phyloP scores from a whole-genome alignment of 2,329 filamentous ascomycete species.

The Didymella arachidicola region DNA sequence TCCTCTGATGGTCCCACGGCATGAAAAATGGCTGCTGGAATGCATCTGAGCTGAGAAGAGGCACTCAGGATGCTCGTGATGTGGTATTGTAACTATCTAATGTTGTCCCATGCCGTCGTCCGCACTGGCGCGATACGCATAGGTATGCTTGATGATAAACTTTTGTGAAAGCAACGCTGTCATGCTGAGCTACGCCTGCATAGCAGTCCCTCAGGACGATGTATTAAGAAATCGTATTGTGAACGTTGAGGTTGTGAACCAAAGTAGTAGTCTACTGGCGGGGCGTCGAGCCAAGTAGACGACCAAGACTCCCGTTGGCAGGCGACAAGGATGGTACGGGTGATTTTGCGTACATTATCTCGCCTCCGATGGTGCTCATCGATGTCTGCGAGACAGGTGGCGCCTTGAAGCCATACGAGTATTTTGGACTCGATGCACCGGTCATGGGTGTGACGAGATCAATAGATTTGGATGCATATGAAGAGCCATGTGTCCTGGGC shows the following conservation, averaged over 20 bases:
- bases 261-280: slow-evolving; percentile 13
- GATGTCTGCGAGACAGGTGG: slow-evolving; percentile 44
- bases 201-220: slow-evolving; percentile 17
- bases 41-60: not conserved
- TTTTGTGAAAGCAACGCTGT: slow-evolving; percentile 19
- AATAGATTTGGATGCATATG: slow-evolving; percentile 52
- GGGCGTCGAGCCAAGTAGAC: slow-evolving; percentile 43
- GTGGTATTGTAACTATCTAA: slow-evolving; percentile 13
- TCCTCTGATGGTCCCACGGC: not conserved
- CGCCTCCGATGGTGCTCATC: slow-evolving; percentile 47
- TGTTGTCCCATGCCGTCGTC: slow-evolving; percentile 15
- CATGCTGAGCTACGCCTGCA: slow-evolving; percentile 23
- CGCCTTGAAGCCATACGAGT: slow-evolving; percentile 44
- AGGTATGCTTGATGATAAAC: slow-evolving; percentile 12
- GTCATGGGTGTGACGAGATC: slow-evolving; percentile 56
- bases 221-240: slow-evolving; percentile 10
- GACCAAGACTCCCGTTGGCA: slow-evolving; percentile 50
- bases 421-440: slow-evolving; percentile 44
- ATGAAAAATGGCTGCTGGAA: not conserved
- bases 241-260: slow-evolving; percentile 5
- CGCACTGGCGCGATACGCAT: slow-evolving; percentile 24
- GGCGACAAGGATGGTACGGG: slow-evolving; percentile 44
- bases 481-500: slow-evolving; percentile 46
- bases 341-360: slow-evolving; percentile 49
- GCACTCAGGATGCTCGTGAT: slow-evolving; percentile 5